A percentile compares a stretch with the other conserved stretches of the same genome.
phyloP scores from a whole-genome alignment of 345 rosid species.

The Salix dunnii region DNA sequence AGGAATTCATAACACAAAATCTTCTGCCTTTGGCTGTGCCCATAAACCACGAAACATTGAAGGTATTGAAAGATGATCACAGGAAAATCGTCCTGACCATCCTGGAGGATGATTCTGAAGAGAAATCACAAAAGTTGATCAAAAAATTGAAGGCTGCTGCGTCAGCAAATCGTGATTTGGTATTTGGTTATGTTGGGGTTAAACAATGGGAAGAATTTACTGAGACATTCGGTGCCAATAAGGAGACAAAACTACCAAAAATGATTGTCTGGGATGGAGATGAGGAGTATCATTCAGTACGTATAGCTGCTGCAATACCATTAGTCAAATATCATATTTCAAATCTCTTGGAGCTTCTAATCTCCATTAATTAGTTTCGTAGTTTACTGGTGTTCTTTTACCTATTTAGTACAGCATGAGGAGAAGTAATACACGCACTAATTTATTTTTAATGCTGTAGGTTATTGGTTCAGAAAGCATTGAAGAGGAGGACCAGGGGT shows the following conservation, averaged over 20 bases:
- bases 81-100: slow-evolving; percentile 76
- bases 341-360: neutral
- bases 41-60: slow-evolving; percentile 65
- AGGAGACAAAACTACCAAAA: slow-evolving; percentile 63
- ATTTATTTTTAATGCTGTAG: slow-evolving; percentile 27
- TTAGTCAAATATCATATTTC: neutral
- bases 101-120: slow-evolving; percentile 72
- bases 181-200: slow-evolving; percentile 82
- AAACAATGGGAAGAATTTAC: slow-evolving; percentile 77
- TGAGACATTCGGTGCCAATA: slow-evolving; percentile 56
- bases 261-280: slow-evolving; percentile 86
- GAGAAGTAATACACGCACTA: neutral
- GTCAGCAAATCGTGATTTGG: slow-evolving; percentile 81
- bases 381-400: neutral
- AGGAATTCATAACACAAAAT: slow-evolving; percentile 78
- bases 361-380: neutral
- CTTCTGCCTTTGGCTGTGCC: slow-evolving; percentile 78
- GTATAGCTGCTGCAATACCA: slow-evolving; percentile 4
- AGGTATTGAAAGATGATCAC: slow-evolving; percentile 73
- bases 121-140: slow-evolving; percentile 52
- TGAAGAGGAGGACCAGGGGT: slow-evolving; percentile 63
- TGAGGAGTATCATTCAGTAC: slow-evolving; percentile 69
- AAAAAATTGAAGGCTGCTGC: slow-evolving; percentile 82
- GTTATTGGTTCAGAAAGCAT: slow-evolving; percentile 59
- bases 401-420: neutral